Conservation (phyloP, 2,329 filamentous ascomycete genomes). For the Calycina herbarum region DNA sequence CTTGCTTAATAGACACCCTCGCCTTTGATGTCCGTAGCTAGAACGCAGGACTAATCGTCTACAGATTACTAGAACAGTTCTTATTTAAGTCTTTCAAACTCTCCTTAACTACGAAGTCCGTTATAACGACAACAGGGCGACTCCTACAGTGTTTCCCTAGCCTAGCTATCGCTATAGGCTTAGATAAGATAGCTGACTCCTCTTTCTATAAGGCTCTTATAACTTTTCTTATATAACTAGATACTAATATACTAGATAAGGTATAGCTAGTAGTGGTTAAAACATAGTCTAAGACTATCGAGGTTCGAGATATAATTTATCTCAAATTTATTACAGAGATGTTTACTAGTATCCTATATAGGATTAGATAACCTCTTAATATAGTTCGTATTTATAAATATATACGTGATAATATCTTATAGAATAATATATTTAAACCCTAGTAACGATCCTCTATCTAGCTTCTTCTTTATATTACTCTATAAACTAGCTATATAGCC, state of each 20-base stretch:
- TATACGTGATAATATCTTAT: conserved; percentile 62
- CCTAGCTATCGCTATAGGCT: conserved; percentile 38
- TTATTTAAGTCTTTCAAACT: conserved; percentile 48
- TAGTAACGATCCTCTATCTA: conserved; percentile 65
- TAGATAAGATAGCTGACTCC: conserved; percentile 27
- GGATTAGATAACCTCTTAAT: conserved; percentile 45
- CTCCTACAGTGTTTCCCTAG: conserved; percentile 48
- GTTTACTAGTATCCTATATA: conserved; percentile 60
- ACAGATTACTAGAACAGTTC: conserved; percentile 21
- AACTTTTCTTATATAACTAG: conserved; percentile 16
- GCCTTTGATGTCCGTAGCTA: conserved; percentile 45
- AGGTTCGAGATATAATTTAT: conserved; percentile 50
- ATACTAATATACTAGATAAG: conserved; percentile 10
- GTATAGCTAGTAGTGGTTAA: conserved; percentile 1
- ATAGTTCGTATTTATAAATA: conserved; percentile 52
- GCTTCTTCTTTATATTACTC: conserved; percentile 59
- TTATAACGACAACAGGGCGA: conserved; percentile 42
- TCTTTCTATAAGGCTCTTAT: conserved; percentile 13
- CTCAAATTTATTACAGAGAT: conserved; percentile 55
- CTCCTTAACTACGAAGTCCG: conserved; percentile 41
- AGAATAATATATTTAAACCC: conserved; percentile 48
- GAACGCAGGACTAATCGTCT: conserved; percentile 48
- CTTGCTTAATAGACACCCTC: conserved; percentile 5
- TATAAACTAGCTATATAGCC: conserved; percentile 46
- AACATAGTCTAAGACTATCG: conserved; percentile 26